Percentiles rank a stretch among this genome's conserved stretches.
These are phyloP conservation scores for Chenopodium album DNA, from an alignment of 148 eudicot genomes.

Conservation along the genomic window DNA sequence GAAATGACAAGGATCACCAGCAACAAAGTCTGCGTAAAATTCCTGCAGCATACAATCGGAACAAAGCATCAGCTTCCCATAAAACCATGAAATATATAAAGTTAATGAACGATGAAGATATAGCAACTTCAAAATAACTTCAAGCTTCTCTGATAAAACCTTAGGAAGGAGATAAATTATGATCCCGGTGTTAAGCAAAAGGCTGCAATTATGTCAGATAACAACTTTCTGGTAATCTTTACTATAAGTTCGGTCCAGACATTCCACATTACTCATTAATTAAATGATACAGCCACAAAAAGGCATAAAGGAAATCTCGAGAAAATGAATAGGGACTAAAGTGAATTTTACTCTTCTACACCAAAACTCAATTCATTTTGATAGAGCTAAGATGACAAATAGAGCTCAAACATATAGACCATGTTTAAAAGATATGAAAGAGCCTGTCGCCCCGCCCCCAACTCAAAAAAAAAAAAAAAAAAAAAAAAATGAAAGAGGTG, in stretches of 20 bases:
- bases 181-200: neutral
- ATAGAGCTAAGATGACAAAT: neutral
- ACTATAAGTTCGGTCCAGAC: neutral
- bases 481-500: neutral
- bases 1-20: constrained; percentile 83
- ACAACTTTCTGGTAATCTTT: neutral
- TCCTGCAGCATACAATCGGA: constrained; percentile 53
- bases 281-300: neutral
- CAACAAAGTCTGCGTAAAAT: constrained; percentile 88
- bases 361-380: neutral
- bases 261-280: too few species aligned
- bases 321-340: too few species aligned
- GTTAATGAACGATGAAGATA: neutral
- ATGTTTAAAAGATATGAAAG: neutral
- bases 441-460: neutral
- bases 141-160: neutral
- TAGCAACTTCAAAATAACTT: neutral
- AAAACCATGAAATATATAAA: neutral
- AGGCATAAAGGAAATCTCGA: neutral
- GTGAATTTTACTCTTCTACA: neutral
- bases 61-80: constrained; percentile 10
- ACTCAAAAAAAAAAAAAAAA: neutral
- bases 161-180: neutral
- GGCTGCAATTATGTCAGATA: neutral
- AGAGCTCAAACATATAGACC: neutral